Base-by-base conservation (phyloP, 2,329 filamentous ascomycete genomes). In the Talaromyces sp. region DNA sequence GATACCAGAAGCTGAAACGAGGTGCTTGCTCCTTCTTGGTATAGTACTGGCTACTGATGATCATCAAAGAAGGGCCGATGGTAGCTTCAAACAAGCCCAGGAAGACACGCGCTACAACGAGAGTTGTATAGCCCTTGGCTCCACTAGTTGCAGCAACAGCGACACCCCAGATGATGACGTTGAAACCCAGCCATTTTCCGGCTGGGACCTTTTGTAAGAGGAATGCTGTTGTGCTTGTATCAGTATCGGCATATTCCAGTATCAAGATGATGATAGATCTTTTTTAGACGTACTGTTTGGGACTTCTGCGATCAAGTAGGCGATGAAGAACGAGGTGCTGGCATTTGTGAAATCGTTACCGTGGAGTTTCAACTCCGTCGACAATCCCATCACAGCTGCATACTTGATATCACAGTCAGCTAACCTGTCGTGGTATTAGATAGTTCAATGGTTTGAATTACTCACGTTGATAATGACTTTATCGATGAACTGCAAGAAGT, bases 331-430 rank as follows among this genome's bases (percentile, higher is more conserved):
- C 31, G 85, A 83, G 0, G 86, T 88, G 2, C 86, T 86, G 19
- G 86, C 75, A 74, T 87, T 87, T 58, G 84, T 85, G 72, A 89
- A 89, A 58, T 89, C 82, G 67, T 89, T 88, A 19, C 84, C 84
- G 13, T 75, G 72, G 58, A 90, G 80, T 0, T 82, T 77, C 6
- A 87, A 79, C 65, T 88, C 86, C 60, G 81, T 74, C 25, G 75
- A 78, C 7, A 91, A 73, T 2, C 87, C 86, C 88, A 90, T 90
- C 61, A 90, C 86, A 66, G 84, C 85, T 19, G 86, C 86, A 71
- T 90, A 90, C 83, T 88, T 60, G 64, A 61, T 40, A 7, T 40
- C 31, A 38, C 17, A 77, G 83, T 72, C 61, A 59, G 56, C 19
- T n/a, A n/a, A 1, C 1, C 10, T 45, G 11, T 59, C 25, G 17